phyloP scores from a whole-genome alignment of 2,329 filamentous ascomycete genomes.

The Xenoacremonium recifei region DNA sequence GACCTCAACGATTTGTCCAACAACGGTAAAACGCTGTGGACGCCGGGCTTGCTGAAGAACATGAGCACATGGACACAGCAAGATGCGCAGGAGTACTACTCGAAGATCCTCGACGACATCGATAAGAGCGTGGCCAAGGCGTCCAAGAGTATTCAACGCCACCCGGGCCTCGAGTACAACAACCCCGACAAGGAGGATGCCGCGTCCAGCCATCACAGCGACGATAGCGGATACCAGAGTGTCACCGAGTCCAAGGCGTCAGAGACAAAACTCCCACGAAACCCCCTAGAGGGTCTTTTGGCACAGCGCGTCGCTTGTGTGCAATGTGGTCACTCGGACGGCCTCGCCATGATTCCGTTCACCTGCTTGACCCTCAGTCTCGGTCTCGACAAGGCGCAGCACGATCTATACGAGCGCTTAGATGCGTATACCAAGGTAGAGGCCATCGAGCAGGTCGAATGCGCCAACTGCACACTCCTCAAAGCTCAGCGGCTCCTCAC shows the following conservation, averaged over 20 bases:
- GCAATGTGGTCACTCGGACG: conserved; percentile 81
- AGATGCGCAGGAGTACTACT: conserved; percentile 96
- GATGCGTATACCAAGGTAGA: conserved; percentile 85
- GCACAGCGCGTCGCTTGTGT: conserved; percentile 89
- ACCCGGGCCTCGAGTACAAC: conserved; percentile 40
- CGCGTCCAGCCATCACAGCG: conserved; percentile 48
- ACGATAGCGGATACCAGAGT: conserved; percentile 58
- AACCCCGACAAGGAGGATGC: conserved; percentile 41
- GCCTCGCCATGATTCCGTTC: conserved; percentile 86
- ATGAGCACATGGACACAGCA: conserved; percentile 97
- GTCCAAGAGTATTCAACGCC: conserved; percentile 25
- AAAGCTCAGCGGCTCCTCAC: conserved; percentile 49
- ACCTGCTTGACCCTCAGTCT: conserved; percentile 89
- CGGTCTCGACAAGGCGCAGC: conserved; percentile 57
- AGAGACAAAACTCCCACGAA: conserved; percentile 48
- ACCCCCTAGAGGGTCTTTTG: conserved; percentile 82
- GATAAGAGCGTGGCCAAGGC: conserved; percentile 70
- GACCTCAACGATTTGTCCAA: conserved; percentile 68
- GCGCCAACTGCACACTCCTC: conserved; percentile 83
- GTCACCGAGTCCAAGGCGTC: conserved; percentile 36
- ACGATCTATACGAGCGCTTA: conserved; percentile 75
- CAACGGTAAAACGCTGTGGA: conserved; percentile 78
- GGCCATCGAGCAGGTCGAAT: conserved; percentile 85
- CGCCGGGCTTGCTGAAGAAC: conserved; percentile 75
- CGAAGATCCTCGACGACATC: conserved; percentile 80